Conservation (phyloP, 2,329 filamentous ascomycete genomes). For the Microascus cirrosus region DNA sequence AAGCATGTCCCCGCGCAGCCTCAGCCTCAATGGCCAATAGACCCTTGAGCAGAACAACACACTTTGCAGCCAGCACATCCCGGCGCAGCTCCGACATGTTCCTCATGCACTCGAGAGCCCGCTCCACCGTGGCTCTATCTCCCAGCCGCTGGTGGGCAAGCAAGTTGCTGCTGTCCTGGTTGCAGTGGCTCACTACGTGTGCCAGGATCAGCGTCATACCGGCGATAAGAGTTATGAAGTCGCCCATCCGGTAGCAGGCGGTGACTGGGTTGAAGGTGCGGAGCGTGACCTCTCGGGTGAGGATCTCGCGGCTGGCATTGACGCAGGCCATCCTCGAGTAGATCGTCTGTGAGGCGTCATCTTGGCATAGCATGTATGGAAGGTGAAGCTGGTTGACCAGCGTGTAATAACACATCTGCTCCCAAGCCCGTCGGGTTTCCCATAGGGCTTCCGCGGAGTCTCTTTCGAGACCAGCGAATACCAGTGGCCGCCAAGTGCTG, state of each 20-base stretch:
- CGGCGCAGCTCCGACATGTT: slow-evolving; percentile 8
- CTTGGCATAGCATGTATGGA: slow-evolving; percentile 21
- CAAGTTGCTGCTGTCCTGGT: slow-evolving; percentile 11
- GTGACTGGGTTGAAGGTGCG: slow-evolving; percentile 17
- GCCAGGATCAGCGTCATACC: slow-evolving; percentile 23
- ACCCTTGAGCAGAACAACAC: no score
- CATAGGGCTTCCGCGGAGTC: slow-evolving; percentile 10
- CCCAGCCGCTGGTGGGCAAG: slow-evolving; percentile 24
- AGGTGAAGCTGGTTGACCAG: slow-evolving; percentile 26
- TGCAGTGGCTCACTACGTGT: slow-evolving; percentile 19
- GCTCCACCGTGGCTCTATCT: slow-evolving; percentile 27
- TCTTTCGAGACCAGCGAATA: slow-evolving; percentile 8
- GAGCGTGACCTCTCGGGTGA: slow-evolving; percentile 21
- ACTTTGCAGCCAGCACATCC: slow-evolving; percentile 4
- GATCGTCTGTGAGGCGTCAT: slow-evolving; percentile 11
- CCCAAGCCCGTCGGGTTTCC: slow-evolving; percentile 18
- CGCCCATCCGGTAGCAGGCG: slow-evolving; percentile 20
- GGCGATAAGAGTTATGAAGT: slow-evolving; percentile 25
- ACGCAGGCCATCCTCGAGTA: slow-evolving; percentile 23
- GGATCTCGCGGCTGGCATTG: slow-evolving; percentile 24
- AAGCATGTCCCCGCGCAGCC: no score
- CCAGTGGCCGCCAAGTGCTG: slow-evolving; percentile 23
- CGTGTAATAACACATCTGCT: slow-evolving; percentile 25
- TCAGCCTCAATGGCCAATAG: no score
- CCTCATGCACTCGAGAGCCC: slow-evolving; percentile 21